These are phyloP conservation scores for Suillus lakei DNA, from an alignment of 768 basidiomycete genomes.

Conservation along the genomic window DNA sequence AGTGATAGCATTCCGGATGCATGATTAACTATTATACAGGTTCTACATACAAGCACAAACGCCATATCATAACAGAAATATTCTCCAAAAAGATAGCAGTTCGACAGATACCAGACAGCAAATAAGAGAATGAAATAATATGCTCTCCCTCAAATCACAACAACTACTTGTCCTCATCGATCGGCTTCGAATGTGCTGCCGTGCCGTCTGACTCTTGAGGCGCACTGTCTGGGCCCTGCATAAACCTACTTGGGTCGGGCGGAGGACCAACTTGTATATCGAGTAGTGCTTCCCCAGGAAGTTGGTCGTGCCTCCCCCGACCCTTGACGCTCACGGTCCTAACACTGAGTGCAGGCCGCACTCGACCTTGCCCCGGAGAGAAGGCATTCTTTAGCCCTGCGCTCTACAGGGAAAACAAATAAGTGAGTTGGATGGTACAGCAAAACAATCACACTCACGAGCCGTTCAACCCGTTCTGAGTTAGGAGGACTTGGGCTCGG, in stretches of 20 bases:
- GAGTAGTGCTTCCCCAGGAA: constrained; percentile 24
- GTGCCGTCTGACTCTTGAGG: constrained; percentile 8
- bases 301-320: background rate
- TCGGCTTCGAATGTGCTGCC: background rate
- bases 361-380: constrained; percentile 7
- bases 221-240: background rate
- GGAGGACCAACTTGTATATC: constrained; percentile 12
- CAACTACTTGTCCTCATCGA: background rate
- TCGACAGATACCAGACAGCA: background rate
- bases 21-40: constrained; percentile 17
- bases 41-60: too few relatives aligned
- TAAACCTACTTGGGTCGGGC: constrained; percentile 11
- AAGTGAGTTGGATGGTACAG: background rate
- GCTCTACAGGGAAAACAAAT: constrained; percentile 8
- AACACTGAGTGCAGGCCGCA: constrained; percentile 4
- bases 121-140: constrained; percentile 2
- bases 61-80: background rate
- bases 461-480: constrained; percentile 3
- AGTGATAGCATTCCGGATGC: constrained; percentile 12
- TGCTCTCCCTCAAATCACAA: background rate
- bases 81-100: background rate
- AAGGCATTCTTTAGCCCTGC: constrained; percentile 12
- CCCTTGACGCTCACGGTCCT: constrained; percentile 17
- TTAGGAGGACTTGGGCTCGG: constrained; percentile 16
- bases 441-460: constrained; percentile 9